These are phyloP conservation scores for Kodamaea arcana DNA, from an alignment of 1,139 yeast genomes.

Conservation along the genomic window DNA sequence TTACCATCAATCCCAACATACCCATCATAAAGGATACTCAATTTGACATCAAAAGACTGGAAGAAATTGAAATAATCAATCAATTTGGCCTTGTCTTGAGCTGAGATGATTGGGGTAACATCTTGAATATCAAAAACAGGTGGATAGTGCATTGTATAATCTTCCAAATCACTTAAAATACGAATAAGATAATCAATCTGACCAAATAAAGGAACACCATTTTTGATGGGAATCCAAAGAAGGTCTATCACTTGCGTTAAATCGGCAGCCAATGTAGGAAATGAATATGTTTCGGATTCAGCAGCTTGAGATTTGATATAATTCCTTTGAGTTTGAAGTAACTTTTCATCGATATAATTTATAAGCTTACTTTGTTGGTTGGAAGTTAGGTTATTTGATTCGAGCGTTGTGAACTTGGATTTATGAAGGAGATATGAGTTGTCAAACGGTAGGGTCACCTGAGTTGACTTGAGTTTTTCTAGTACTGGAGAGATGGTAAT, in stretches of 20 bases:
- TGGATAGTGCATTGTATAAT: slow-evolving; percentile 48
- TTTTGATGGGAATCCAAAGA: slow-evolving; percentile 18
- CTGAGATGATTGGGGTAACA: slow-evolving; percentile 7
- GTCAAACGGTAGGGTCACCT: slow-evolving; percentile 29
- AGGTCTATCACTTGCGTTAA: slow-evolving; percentile 12
- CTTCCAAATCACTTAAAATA: slow-evolving; percentile 64
- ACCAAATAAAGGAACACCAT: slow-evolving; percentile 36
- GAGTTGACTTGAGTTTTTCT: not conserved
- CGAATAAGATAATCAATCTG: slow-evolving; percentile 59
- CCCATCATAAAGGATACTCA: slow-evolving; percentile 42
- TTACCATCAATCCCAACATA: slow-evolving; percentile 11
- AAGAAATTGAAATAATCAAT: slow-evolving; percentile 34
- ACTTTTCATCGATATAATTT: slow-evolving; percentile 55
- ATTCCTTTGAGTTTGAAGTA: slow-evolving; percentile 56
- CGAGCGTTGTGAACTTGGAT: slow-evolving; percentile 10
- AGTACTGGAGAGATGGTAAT: not conserved
- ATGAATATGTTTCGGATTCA: slow-evolving; percentile 14
- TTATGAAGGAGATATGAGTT: slow-evolving; percentile 18
- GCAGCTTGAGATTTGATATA: slow-evolving; percentile 60
- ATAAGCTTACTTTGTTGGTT: slow-evolving; percentile 60
- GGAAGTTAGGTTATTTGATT: slow-evolving; percentile 10
- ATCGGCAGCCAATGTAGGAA: slow-evolving; percentile 15
- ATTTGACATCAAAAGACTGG: slow-evolving; percentile 40
- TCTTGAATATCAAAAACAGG: slow-evolving; percentile 8
- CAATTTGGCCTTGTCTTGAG: slow-evolving; percentile 14